Conservation (phyloP, 2,329 filamentous ascomycete species). For the Exophiala xenobiotica region DNA sequence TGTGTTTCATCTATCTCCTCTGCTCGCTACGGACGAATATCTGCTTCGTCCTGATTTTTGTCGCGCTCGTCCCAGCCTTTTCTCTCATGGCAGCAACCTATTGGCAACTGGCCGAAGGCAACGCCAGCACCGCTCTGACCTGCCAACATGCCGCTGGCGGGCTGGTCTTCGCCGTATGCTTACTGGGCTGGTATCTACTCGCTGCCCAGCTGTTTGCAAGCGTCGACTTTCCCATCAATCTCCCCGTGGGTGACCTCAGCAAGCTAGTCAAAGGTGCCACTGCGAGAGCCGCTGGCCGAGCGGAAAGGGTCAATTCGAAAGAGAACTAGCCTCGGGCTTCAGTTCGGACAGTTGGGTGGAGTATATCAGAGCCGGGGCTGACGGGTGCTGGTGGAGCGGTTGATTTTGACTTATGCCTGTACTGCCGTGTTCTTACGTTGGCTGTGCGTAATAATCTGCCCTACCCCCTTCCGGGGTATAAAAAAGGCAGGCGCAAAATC, state of each 20-base stretch:
- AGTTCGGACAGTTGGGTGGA: neutral
- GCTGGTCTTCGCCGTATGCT: slow-evolving; percentile 46
- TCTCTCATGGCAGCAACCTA: slow-evolving; percentile 47
- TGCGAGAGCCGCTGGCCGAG: neutral
- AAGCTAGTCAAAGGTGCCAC: slow-evolving; percentile 17
- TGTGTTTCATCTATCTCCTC: slow-evolving; percentile 66
- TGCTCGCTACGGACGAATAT: slow-evolving; percentile 70
- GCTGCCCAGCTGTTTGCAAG: slow-evolving; percentile 53
- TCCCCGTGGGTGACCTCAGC: slow-evolving; percentile 59
- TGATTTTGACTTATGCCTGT: neutral
- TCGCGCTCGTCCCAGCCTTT: slow-evolving; percentile 36
- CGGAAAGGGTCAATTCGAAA: neutral
- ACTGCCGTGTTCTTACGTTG: no score
- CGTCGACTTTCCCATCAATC: slow-evolving; percentile 56
- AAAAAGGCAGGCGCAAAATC: no score
- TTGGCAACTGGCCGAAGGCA: slow-evolving; percentile 9
- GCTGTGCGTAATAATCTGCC: no score
- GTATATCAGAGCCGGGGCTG: neutral
- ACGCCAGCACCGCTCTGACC: neutral
- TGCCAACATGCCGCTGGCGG: slow-evolving; percentile 48
- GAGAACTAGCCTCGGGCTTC: neutral
- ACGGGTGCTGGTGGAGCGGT: neutral
- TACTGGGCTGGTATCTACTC: slow-evolving; percentile 58
- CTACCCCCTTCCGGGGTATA: no score
- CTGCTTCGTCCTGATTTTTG: slow-evolving; percentile 67